These are phyloP conservation scores for Clarireedia paspali DNA, from an alignment of 2,329 filamentous ascomycete genomes.

Conservation along the genomic window DNA sequence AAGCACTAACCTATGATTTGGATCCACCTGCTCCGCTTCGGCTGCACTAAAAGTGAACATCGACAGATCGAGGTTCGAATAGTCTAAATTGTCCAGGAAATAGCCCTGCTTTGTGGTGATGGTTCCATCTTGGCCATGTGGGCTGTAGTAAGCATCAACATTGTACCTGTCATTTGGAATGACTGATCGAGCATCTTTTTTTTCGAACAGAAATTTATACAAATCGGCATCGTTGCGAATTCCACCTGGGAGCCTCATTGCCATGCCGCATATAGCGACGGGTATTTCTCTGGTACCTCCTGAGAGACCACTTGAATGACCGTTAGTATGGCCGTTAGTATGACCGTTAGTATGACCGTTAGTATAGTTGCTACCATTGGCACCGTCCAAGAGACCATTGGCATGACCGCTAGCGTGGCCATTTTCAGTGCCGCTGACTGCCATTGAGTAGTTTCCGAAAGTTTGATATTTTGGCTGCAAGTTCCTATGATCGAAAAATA, in stretches of 20 bases:
- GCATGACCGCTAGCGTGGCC: no score
- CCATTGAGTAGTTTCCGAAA: no score
- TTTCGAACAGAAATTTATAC: constrained; percentile 9
- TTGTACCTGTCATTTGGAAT: constrained; percentile 10
- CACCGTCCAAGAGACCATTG: no score
- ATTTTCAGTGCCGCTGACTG: no score
- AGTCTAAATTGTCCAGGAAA: constrained; percentile 14
- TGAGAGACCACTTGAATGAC: neutral
- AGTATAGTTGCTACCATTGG: no score
- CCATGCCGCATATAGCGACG: constrained; percentile 9
- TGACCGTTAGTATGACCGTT: neutral
- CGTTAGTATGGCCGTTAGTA: neutral
- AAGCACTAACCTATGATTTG: constrained; percentile 21
- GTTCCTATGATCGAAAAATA: no score
- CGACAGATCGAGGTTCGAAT: constrained; percentile 12
- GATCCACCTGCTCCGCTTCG: constrained; percentile 17
- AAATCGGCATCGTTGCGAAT: neutral
- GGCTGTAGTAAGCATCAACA: constrained; percentile 11
- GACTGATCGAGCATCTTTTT: neutral
- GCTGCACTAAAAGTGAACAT: constrained; percentile 13
- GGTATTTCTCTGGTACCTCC: neutral
- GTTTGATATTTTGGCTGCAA: no score
- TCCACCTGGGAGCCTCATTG: constrained; percentile 28
- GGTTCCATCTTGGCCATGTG: neutral
- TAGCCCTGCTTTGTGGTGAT: constrained; percentile 7